Evolutionary conservation across 2,329 filamentous ascomycete species (phyloP), one percentile per base, ranked within the genome.

Genomic region (Phyllosticta citriasiana): DNA sequence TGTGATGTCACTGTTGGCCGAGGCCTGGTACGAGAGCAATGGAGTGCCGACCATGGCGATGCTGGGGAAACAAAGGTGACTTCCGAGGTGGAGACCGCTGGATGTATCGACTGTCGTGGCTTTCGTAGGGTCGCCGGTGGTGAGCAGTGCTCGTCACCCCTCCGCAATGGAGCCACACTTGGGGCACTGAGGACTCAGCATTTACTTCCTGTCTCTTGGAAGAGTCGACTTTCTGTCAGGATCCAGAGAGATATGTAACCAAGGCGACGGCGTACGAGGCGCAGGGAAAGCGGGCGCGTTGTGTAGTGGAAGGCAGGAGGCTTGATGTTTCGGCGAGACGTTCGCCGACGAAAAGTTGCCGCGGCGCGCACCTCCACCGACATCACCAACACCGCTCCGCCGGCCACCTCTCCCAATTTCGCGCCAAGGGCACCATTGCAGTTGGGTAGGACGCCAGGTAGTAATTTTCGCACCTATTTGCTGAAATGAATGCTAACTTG

Each of bases 11-110:
- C 57, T 53, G 30, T 61, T 62, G 50, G 62, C 53, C 27, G 61
- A 58, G 19, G 59, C 57, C 12, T 27, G 56, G 27, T 57, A 53
- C 10, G 58, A 55, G 22, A 59, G 27, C 35, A 53, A 55, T 9
- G 64, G 64, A 50, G 64, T 64, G 33, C 63, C 59, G 1, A 61
- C 64, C 64, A 65, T 65, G 53, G 26, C 35, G 40, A 51, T 30
- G 47, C 5, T 12, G 33, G 24, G 14, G 6, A 25, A 24, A 40
- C 70, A 52, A 19, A 14, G n/a, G n/a, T 47, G 40, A 47, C 3
- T n/a, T n/a, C 14, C 40, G 16, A 47, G 14, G 14, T 19, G 40
- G 40, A n/a, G 5, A 16, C 3, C 40, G n/a, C 5, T 4, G 40
- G 19, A 2, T 47, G 16, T n/a, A n/a, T 47, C n/a, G 40, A 7